Evolutionary conservation across 208 protist genomes (phyloP).

Genomic region (Leishmania guyanensis): DNA sequence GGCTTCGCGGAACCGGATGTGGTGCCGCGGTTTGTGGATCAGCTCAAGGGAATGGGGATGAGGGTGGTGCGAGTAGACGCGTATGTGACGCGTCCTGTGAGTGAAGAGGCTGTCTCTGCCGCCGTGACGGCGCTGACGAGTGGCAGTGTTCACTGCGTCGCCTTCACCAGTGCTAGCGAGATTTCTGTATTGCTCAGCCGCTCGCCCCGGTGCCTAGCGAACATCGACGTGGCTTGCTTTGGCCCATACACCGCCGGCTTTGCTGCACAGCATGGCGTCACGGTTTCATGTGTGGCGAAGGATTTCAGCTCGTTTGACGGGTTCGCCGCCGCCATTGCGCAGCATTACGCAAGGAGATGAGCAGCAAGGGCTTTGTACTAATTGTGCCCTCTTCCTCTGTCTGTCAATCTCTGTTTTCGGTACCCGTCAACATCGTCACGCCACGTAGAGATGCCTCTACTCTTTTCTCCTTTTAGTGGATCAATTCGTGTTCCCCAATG

Average conservation of each 20-base stretch:
- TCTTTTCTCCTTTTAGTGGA: no score
- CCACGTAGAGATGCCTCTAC: no score
- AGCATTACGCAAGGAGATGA: neutral
- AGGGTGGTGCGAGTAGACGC: constrained; percentile 19
- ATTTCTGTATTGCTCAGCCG: constrained; percentile 19
- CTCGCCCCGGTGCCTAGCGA: constrained; percentile 13
- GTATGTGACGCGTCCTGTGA: constrained; percentile 24
- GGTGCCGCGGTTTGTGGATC: constrained; percentile 18
- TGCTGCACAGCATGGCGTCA: constrained; percentile 9
- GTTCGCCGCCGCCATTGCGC: constrained; percentile 23
- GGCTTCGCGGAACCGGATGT: constrained; percentile 23
- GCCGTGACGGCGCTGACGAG: constrained; percentile 1
- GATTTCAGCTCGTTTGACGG: constrained; percentile 30
- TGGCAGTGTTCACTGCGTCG: constrained; percentile 3
- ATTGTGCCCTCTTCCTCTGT: no score
- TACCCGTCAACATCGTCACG: no score
- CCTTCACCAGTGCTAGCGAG: constrained; percentile 22
- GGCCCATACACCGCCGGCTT: constrained; percentile 26
- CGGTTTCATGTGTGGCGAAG: constrained; percentile 8
- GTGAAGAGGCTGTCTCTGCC: constrained; percentile 3
- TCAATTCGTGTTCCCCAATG: no score
- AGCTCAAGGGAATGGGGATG: constrained; percentile 18
- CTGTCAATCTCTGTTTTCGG: no score
- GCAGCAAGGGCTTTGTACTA: no score
- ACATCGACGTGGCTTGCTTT: constrained; percentile 20